These are phyloP conservation scores for Voacanga thouarsii DNA, from an alignment of 257 asterid species.

Conservation along the genomic window DNA sequence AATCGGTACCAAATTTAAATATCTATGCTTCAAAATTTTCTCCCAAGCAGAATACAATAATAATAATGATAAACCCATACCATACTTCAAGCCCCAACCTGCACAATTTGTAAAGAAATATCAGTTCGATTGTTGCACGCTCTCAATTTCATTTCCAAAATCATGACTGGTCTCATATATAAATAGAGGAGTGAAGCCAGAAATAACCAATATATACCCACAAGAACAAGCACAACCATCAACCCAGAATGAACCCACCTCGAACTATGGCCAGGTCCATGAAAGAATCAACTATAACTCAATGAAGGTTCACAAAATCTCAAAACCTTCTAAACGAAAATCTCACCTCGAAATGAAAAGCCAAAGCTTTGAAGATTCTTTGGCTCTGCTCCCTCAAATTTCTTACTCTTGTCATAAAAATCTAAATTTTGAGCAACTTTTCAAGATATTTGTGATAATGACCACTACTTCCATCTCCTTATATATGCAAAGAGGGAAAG, in stretches of 20 bases:
- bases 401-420: neutral
- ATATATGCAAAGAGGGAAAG: constrained; percentile 22
- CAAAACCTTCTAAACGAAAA: neutral
- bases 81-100: constrained; percentile 21
- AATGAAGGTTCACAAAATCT: too few relatives aligned
- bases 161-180: neutral
- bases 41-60: constrained; percentile 41
- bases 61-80: constrained; percentile 36
- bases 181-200: too few relatives aligned
- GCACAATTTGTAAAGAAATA: constrained; percentile 9
- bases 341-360: constrained; percentile 40
- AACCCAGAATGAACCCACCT: neutral
- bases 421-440: neutral
- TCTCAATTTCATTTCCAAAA: too few relatives aligned
- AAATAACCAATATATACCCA: too few relatives aligned
- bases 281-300: neutral
- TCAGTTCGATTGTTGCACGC: neutral
- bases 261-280: neutral
- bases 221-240: too few relatives aligned
- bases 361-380: constrained; percentile 8
- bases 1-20: constrained; percentile 12
- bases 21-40: constrained; percentile 28
- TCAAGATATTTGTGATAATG: constrained; percentile 18
- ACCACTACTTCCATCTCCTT: constrained; percentile 16
- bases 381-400: neutral